Base-by-base conservation (phyloP, 345 rosid species). In the Odontarrhena argentea region DNA sequence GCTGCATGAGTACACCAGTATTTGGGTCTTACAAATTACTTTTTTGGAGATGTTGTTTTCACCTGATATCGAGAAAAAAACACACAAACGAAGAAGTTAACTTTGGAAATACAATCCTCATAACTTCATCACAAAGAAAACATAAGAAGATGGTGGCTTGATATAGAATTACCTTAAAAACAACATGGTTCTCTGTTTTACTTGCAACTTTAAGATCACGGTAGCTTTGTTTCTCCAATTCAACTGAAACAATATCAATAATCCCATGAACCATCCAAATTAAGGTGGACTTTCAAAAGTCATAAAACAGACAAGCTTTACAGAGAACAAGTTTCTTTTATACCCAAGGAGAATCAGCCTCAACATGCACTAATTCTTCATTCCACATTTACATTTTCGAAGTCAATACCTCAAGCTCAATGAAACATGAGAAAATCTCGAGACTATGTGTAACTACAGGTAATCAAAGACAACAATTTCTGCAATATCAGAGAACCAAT, bases 11-110 rank as follows among this genome's bases (percentile, higher is more conserved):
- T n/a, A 85, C 89, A 45, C 94, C 88, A 15, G 92, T 85, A 80
- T 90, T 18, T 93, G 25, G 98, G 98, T 78, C 98, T 82, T 49
- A 93, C 98, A 72, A 85, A 93, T 83, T 93, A 93, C 89, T 90
- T 93, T 78, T 85, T 93, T 1, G 98, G 98, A 45, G 96, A 88
- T 73, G 98, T 93, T 35, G 98, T 93, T 81, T 93, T 93, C 64
- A 93, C 98, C 98, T 93, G 64, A 64, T 50, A 62, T 34, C 51
- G 49, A 26, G 64, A 49, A 30, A 43, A 34, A 44, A 50, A n/a
- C 55, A 50, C 36, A n/a, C 42, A 24, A 13, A 54, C 9, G 55
- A 58, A 18, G 22, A 18, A 18, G 22, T 18, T 18, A 18, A 18
- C 22, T 18, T 18, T 18, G 22, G 22, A 18, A 1, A 18, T 18